Percentiles rank a stretch among this genome's conserved stretches.
These are phyloP conservation scores for Termitomyces heimii DNA, from an alignment of 768 basidiomycete species.

Conservation along the genomic window DNA sequence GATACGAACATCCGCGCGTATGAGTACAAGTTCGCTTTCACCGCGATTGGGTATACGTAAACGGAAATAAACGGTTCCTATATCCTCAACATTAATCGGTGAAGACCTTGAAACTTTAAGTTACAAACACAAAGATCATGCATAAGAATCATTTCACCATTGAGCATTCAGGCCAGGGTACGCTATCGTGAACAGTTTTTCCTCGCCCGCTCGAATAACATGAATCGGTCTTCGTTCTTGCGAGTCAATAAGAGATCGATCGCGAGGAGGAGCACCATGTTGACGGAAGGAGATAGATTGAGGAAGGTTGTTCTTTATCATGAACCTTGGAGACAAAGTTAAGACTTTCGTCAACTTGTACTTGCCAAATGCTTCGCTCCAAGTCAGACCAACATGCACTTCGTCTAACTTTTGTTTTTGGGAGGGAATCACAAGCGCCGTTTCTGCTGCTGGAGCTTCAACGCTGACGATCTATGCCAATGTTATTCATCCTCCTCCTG, in stretches of 20 bases:
- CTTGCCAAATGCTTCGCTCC: slow-evolving; percentile 92
- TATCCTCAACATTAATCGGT: slow-evolving; percentile 87
- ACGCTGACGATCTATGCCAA: slow-evolving; percentile 52
- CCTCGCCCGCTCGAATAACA: slow-evolving; percentile 56
- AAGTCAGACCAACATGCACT: slow-evolving; percentile 83
- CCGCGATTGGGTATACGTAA: slow-evolving; percentile 37
- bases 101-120: slow-evolving; percentile 60
- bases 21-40: slow-evolving; percentile 39
- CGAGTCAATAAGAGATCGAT: slow-evolving; percentile 54
- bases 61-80: slow-evolving; percentile 78
- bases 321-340: slow-evolving; percentile 84
- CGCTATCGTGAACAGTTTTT: slow-evolving; percentile 78
- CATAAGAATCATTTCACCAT: slow-evolving; percentile 45
- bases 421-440: slow-evolving; percentile 67
- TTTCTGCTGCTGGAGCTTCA: slow-evolving; percentile 91
- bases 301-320: slow-evolving; percentile 76
- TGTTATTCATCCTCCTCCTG: neutral
- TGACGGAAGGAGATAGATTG: slow-evolving; percentile 78
- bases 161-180: slow-evolving; percentile 78
- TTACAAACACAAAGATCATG: neutral
- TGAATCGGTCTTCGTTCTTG: slow-evolving; percentile 67
- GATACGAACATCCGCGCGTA: slow-evolving; percentile 75
- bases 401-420: slow-evolving; percentile 56
- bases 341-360: slow-evolving; percentile 96
- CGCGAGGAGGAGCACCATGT: slow-evolving; percentile 65